Evolutionary conservation across 306 rosid genomes (phyloP).

Genomic region (Gleditsia sinensis): DNA sequence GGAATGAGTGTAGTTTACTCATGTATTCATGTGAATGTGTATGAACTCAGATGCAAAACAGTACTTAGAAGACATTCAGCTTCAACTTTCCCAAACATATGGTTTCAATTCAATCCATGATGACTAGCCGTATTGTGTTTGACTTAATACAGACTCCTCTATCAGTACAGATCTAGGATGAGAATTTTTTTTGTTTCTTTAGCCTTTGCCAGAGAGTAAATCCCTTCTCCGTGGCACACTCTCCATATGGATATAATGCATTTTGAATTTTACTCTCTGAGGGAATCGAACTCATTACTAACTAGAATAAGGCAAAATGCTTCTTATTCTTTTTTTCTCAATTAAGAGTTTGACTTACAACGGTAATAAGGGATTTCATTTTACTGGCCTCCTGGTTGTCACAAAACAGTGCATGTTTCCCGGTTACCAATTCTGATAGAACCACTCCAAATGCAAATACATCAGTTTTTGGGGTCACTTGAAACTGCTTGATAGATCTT

Average conservation of each 20-base stretch:
- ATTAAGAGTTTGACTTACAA: conserved; percentile 49
- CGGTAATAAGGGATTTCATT: conserved; percentile 60
- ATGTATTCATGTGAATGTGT: too few species aligned
- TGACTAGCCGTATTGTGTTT: neutral
- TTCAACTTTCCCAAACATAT: too few species aligned
- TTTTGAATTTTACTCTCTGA: too few species aligned
- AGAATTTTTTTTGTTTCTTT: neutral
- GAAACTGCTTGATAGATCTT: conserved; percentile 88
- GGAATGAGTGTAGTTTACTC: neutral
- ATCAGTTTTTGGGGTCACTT: conserved; percentile 80
- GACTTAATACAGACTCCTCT: neutral
- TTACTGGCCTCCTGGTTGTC: conserved; percentile 56
- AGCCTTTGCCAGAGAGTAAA: too few species aligned
- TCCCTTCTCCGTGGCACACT: too few species aligned
- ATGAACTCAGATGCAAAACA: too few species aligned
- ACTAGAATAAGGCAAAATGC: too few species aligned
- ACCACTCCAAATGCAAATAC: conserved; percentile 93
- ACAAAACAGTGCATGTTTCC: conserved; percentile 68
- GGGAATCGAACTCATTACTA: too few species aligned
- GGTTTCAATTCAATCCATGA: too few species aligned
- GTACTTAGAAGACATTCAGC: too few species aligned
- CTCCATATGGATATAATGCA: too few species aligned
- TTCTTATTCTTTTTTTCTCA: neutral
- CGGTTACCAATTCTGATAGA: conserved; percentile 77
- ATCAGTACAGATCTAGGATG: neutral